Percentiles rank a stretch among this genome's conserved stretches.
Conservation (phyloP, 805 yeast species). For the Yamadazyma olivae region DNA sequence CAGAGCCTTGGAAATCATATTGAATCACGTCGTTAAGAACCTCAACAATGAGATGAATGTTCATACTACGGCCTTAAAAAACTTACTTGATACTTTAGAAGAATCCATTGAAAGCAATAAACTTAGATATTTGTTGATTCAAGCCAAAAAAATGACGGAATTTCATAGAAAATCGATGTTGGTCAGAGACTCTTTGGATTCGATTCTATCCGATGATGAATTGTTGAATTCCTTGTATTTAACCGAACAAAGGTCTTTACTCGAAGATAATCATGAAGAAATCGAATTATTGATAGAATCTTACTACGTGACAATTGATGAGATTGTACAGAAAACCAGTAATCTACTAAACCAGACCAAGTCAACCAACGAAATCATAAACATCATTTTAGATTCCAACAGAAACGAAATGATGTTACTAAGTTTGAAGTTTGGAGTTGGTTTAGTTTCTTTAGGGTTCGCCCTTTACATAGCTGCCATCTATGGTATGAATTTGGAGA, state of each 20-base stretch:
- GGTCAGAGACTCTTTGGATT: slow-evolving; percentile 82
- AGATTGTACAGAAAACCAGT: slow-evolving; percentile 87
- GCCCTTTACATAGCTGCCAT: slow-evolving; percentile 80
- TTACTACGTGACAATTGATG: slow-evolving; percentile 87
- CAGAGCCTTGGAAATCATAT: slow-evolving; percentile 83
- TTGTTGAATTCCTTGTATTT: slow-evolving; percentile 78
- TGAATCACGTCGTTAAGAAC: slow-evolving; percentile 75
- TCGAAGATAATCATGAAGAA: slow-evolving; percentile 71
- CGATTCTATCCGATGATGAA: slow-evolving; percentile 82
- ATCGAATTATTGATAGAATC: slow-evolving; percentile 88
- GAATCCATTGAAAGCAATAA: slow-evolving; percentile 76
- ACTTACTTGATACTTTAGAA: slow-evolving; percentile 75
- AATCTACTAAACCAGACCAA: slow-evolving; percentile 76
- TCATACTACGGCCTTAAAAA: slow-evolving; percentile 70
- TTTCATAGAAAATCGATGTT: slow-evolving; percentile 81
- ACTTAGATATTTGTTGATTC: slow-evolving; percentile 73
- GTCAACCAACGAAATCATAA: slow-evolving; percentile 93
- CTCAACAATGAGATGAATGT: slow-evolving; percentile 85
- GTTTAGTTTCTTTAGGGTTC: slow-evolving; percentile 76
- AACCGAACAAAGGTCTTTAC: slow-evolving; percentile 48
- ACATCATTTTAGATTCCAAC: slow-evolving; percentile 88
- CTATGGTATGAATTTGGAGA: slow-evolving; percentile 92
- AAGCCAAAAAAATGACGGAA: slow-evolving; percentile 78
- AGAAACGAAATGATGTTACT: slow-evolving; percentile 89
- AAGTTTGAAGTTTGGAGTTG: slow-evolving; percentile 79